Evolutionary conservation across 805 yeast species (phyloP), one percentile per base, ranked within the genome.

Genomic region (Lachancea lanzarotensis): DNA sequence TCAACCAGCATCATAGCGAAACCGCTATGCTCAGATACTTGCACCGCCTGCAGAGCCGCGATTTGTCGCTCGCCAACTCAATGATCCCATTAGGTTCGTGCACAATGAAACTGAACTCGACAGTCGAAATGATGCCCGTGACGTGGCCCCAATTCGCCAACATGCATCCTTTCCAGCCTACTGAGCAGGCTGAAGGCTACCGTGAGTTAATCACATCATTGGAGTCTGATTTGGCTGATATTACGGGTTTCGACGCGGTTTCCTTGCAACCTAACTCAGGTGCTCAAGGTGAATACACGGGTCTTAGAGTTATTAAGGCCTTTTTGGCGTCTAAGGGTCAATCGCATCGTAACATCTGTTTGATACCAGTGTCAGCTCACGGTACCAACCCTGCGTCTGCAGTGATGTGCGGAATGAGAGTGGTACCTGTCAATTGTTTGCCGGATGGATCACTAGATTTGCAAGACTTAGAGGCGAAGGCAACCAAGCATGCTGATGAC

Each of bases 341-440:
- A 60, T 66, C 74, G 15, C 70, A 80, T 47, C 78, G 98, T 62
- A 80, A 89, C 63, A 75, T 93, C 43, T 93, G 97, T 67, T 74
- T 93, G 61, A 93, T 93, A 56, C 98, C 98, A 4, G 96, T 91
- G 3, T 82, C 93, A 57, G 98, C 98, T 1, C 98, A 93, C 61
- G 98, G 98, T 47, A 93, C 98, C 15, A 93, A 93, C 62, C 98
- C 98, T 19, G 98, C 98, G 0, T 87, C 96, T 37, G 98, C 98
- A 16, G 87, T 96, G 16, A 93, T 93, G 96, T 82, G 95, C 55
- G 97, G 96, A 31, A 70, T 93, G 67, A 88, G 86, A 66, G 98
- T 93, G 38, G 87, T 93, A 17, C 82, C 97, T 4, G 88, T 93
- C 38, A 88, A 89, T 64, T 93, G 98, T 70, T 69, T 82, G 45